Percentiles rank a stretch among this genome's conserved stretches.
phyloP scores from a whole-genome alignment of 345 rosid genomes.

The Geranium rotundifolium region DNA sequence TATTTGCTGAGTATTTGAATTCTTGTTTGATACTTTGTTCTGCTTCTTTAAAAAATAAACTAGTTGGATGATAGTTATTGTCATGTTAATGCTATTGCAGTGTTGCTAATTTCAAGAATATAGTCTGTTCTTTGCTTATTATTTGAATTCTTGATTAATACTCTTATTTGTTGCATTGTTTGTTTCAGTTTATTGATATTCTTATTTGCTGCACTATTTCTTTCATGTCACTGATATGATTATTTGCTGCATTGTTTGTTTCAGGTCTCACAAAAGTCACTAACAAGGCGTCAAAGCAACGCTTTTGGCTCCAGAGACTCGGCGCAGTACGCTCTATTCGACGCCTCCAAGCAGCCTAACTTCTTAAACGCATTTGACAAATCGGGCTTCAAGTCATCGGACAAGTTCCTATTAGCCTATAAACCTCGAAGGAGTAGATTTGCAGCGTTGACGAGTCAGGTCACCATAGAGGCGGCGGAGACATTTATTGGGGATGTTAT shows the following conservation, averaged over 20 bases:
- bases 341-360: constrained; percentile 47
- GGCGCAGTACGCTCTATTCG: constrained; percentile 52
- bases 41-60: no score
- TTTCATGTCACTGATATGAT: neutral
- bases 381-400: constrained; percentile 46
- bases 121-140: no score
- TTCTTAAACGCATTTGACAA: constrained; percentile 55
- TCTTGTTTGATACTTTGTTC: no score
- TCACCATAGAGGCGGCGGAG: constrained; percentile 53
- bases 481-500: constrained; percentile 57
- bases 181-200: no score
- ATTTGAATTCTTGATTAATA: no score
- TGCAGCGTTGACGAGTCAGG: constrained; percentile 31
- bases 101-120: no score
- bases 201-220: neutral
- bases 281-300: constrained; percentile 44
- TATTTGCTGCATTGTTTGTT: constrained; percentile 10
- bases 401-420: constrained; percentile 51
- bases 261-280: constrained; percentile 69
- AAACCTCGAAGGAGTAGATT: constrained; percentile 65
- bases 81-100: no score
- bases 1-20: no score
- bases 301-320: constrained; percentile 33
- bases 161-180: no score
- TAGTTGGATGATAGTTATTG: no score